Conservation (phyloP, 1,284 basidiomycete species). For the Ganoderma sp. region DNA sequence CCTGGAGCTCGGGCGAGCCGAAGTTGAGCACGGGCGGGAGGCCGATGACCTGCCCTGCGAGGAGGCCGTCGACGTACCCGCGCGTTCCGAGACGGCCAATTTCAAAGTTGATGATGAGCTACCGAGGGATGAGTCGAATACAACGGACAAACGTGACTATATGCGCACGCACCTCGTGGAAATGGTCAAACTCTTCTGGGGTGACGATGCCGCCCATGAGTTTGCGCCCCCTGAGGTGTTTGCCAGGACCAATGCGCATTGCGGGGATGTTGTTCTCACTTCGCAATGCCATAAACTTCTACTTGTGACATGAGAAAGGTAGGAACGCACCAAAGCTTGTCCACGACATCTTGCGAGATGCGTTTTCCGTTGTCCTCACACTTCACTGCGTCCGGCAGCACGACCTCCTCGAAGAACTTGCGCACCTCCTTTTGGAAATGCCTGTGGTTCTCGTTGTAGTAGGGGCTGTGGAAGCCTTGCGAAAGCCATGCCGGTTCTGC, state of each 20-base stretch:
- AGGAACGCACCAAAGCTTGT: conserved; percentile 66
- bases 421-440: conserved; percentile 71
- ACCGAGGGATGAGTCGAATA: conserved; percentile 35
- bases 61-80: conserved; percentile 83
- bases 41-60: conserved; percentile 84
- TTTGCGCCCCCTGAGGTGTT: conserved; percentile 85
- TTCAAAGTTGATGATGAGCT: conserved; percentile 89
- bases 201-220: conserved; percentile 86
- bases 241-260: conserved; percentile 92
- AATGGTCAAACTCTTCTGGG: conserved; percentile 89
- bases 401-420: conserved; percentile 66
- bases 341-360: conserved; percentile 75
- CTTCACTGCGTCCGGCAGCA: conserved; percentile 66
- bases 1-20: conserved; percentile 77
- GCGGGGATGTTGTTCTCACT: conserved; percentile 82
- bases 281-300: neutral
- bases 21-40: conserved; percentile 89
- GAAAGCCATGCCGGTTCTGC: conserved; percentile 89
- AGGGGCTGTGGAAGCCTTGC: conserved; percentile 82
- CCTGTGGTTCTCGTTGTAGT: conserved; percentile 79
- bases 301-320: neutral
- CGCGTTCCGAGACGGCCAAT: conserved; percentile 82
- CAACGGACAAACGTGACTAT: neutral
- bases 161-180: conserved; percentile 62
- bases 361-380: conserved; percentile 85